A percentile compares a stretch with the other conserved stretches of the same genome.
Evolutionary conservation across 139 green algal genomes (phyloP).

Genomic region (Chlamydomonas applanata): DNA sequence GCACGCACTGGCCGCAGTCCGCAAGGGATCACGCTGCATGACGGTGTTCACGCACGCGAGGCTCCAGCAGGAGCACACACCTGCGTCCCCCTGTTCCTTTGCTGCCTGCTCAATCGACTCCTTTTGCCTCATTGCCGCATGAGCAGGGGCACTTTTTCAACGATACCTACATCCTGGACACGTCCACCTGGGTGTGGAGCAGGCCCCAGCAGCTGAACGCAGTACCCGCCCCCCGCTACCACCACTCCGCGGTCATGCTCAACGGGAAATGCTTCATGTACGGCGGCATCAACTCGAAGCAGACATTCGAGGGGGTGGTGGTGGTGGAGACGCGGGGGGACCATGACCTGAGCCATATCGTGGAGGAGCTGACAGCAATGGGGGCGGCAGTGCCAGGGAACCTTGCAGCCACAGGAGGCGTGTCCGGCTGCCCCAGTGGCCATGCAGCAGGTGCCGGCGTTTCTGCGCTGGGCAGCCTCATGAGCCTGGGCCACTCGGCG

Average conservation of each 20-base stretch:
- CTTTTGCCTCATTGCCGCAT: neutral
- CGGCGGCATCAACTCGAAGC: slow-evolving; percentile 55
- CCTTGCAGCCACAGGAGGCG: neutral
- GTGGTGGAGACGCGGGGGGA: slow-evolving; percentile 39
- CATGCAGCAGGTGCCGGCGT: neutral
- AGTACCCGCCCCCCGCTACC: slow-evolving; percentile 46
- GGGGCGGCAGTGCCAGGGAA: neutral
- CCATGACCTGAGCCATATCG: slow-evolving; percentile 36
- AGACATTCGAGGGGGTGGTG: slow-evolving; percentile 53
- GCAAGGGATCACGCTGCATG: too few species aligned
- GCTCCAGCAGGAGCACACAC: neutral
- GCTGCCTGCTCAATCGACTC: neutral
- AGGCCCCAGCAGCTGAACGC: slow-evolving; percentile 41
- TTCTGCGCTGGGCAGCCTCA: neutral
- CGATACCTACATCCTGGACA: slow-evolving; percentile 38
- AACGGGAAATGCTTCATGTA: slow-evolving; percentile 37
- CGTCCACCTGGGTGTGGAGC: slow-evolving; percentile 35
- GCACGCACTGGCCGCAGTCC: too few species aligned
- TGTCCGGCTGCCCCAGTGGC: neutral
- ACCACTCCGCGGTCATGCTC: slow-evolving; percentile 41
- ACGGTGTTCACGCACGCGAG: too few species aligned
- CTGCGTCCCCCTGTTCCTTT: neutral
- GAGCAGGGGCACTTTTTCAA: slow-evolving; percentile 44
- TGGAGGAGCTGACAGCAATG: slow-evolving; percentile 46
- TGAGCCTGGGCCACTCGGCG: neutral